phyloP scores from a whole-genome alignment of 805 yeast genomes.

The Monosporozyma unispora region DNA sequence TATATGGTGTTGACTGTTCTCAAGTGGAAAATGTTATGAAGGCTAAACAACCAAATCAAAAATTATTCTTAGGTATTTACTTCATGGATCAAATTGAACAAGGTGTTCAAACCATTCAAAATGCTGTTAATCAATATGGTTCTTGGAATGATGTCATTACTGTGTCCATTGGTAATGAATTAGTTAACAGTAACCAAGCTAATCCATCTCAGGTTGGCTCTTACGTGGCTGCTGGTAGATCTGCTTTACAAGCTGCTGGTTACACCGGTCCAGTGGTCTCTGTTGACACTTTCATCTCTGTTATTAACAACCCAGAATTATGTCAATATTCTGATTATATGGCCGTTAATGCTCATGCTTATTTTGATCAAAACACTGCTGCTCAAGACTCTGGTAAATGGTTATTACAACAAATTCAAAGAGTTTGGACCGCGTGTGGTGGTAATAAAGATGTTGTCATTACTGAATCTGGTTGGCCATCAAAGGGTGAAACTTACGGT shows the following conservation, averaged over 20 bases:
- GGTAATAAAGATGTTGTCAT: slow-evolving; percentile 66
- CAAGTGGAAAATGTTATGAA: slow-evolving; percentile 67
- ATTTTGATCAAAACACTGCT: slow-evolving; percentile 77
- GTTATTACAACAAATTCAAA: slow-evolving; percentile 82
- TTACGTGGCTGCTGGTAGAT: slow-evolving; percentile 60
- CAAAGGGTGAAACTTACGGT: slow-evolving; percentile 72
- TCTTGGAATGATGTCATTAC: slow-evolving; percentile 73
- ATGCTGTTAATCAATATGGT: slow-evolving; percentile 56
- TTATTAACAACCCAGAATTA: slow-evolving; percentile 87
- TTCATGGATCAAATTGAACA: slow-evolving; percentile 45
- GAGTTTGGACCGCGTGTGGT: slow-evolving; percentile 79
- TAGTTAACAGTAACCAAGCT: slow-evolving; percentile 82
- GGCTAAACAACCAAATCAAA: slow-evolving; percentile 54
- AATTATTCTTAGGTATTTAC: slow-evolving; percentile 68
- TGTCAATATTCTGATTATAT: slow-evolving; percentile 85
- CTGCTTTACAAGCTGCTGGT: slow-evolving; percentile 70
- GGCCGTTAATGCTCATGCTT: slow-evolving; percentile 96
- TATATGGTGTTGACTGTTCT: slow-evolving; percentile 81
- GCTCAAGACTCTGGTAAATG: slow-evolving; percentile 83
- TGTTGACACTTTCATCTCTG: slow-evolving; percentile 94
- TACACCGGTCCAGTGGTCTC: slow-evolving; percentile 89
- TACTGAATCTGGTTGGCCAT: slow-evolving; percentile 98
- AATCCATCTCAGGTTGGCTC: slow-evolving; percentile 55
- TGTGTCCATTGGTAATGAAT: slow-evolving; percentile 92
- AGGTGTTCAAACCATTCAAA: slow-evolving; percentile 47